Evolutionary conservation across 1,284 basidiomycete species (phyloP).

Genomic region (Laetiporus sulphureus): DNA sequence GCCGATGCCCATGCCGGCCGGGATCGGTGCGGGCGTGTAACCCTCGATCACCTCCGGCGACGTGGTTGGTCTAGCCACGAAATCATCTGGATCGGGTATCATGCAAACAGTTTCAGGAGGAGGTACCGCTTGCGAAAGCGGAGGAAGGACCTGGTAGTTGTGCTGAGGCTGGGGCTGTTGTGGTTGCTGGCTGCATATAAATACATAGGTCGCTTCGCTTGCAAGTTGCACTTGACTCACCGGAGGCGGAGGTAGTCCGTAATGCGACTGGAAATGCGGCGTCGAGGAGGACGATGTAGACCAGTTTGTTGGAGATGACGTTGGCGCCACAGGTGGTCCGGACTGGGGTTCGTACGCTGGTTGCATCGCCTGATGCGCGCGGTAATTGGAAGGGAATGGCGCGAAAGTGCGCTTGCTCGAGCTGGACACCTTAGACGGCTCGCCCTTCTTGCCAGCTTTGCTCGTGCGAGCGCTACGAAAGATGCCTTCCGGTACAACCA

Average conservation of each 20-base stretch:
- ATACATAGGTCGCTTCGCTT: too few relatives aligned
- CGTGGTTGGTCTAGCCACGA: conserved; percentile 1
- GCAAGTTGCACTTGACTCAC: conserved; percentile 8
- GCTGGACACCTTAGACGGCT: conserved; percentile 13
- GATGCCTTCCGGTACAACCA: conserved; percentile 30
- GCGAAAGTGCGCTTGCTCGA: conserved; percentile 43
- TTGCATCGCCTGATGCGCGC: conserved; percentile 15
- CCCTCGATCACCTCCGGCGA: conserved; percentile 4
- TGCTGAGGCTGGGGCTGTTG: too few relatives aligned
- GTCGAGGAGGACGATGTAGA: too few relatives aligned
- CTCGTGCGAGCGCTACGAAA: conserved; percentile 43
- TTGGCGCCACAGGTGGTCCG: too few relatives aligned
- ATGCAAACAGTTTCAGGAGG: neutral
- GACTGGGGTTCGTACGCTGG: conserved; percentile 23
- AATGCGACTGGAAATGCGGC: too few relatives aligned
- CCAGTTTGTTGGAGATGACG: too few relatives aligned
- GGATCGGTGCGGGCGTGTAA: conserved; percentile 8
- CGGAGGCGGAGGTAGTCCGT: conserved; percentile 6
- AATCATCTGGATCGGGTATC: conserved; percentile 6
- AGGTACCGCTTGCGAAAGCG: conserved; percentile 1
- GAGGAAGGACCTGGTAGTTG: conserved; percentile 1
- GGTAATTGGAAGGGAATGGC: conserved; percentile 41
- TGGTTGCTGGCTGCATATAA: neutral
- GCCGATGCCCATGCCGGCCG: conserved; percentile 5
- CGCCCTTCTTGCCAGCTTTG: conserved; percentile 17